phyloP scores from a whole-genome alignment of 2,329 filamentous ascomycete genomes.

The Dactylellina cionopaga region DNA sequence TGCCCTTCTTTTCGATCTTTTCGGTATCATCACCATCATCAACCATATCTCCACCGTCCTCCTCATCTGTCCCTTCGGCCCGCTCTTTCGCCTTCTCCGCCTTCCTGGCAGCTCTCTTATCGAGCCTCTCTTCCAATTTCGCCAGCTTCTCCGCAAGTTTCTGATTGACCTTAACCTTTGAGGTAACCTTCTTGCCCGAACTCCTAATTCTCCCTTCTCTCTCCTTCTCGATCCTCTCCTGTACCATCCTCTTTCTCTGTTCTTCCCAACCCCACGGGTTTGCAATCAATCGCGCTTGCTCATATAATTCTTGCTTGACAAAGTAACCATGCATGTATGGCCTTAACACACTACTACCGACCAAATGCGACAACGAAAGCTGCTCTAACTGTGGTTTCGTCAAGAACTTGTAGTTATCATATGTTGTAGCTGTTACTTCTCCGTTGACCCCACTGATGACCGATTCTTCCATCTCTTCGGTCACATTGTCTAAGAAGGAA shows the following conservation, averaged over 20 bases:
- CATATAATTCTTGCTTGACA: slow-evolving; percentile 92
- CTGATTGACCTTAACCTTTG: slow-evolving; percentile 86
- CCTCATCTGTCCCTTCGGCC: slow-evolving; percentile 69
- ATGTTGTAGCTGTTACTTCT: slow-evolving; percentile 70
- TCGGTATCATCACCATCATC: slow-evolving; percentile 62
- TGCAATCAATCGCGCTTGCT: slow-evolving; percentile 89
- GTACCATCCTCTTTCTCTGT: slow-evolving; percentile 86
- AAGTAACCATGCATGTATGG: slow-evolving; percentile 99
- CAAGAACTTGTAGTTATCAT: slow-evolving; percentile 99
- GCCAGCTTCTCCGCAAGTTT: slow-evolving; percentile 66
- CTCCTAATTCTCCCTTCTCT: slow-evolving; percentile 93
- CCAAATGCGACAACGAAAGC: slow-evolving; percentile 85
- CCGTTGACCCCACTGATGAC: slow-evolving; percentile 61
- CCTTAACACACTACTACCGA: slow-evolving; percentile 86
- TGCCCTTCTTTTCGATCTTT: slow-evolving; percentile 65
- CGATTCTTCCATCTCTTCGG: slow-evolving; percentile 97
- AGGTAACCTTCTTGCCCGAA: slow-evolving; percentile 74
- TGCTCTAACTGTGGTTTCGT: slow-evolving; percentile 85
- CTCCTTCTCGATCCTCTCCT: slow-evolving; percentile 96
- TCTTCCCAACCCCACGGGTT: slow-evolving; percentile 96
- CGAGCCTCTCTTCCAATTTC: slow-evolving; percentile 77
- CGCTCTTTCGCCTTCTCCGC: slow-evolving; percentile 65
- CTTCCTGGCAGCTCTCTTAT: slow-evolving; percentile 63
- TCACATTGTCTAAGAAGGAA: slow-evolving; percentile 93
- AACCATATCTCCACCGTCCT: slow-evolving; percentile 61